Conservation (phyloP, 441 rosid genomes). For the Populus hybrid region DNA sequence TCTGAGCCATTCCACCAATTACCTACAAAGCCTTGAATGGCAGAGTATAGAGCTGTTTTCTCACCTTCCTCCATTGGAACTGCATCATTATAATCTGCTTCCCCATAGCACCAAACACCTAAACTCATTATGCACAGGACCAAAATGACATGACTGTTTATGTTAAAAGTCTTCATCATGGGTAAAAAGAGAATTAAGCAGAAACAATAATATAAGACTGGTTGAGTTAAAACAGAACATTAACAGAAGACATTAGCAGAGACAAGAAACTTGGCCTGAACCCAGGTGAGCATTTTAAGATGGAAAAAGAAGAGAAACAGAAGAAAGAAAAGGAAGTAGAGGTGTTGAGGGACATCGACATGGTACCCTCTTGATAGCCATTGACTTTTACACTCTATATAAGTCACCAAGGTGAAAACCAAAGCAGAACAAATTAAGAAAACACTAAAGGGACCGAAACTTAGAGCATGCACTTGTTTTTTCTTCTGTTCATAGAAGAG, state of each 20-base stretch:
- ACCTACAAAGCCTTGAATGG: constrained; percentile 85
- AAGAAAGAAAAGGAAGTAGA: neutral
- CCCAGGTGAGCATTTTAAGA: neutral
- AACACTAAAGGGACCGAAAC: neutral
- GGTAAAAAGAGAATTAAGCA: neutral
- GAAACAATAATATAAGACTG: neutral
- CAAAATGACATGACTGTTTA: constrained; percentile 22
- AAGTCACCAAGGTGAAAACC: neutral
- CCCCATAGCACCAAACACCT: constrained; percentile 35
- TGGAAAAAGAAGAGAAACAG: neutral
- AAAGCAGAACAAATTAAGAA: neutral
- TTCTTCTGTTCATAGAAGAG: constrained; percentile 30
- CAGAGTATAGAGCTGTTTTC: constrained; percentile 61
- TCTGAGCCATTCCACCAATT: constrained; percentile 86
- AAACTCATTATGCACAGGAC: constrained; percentile 36
- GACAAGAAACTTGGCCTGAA: neutral
- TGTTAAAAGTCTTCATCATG: constrained; percentile 25
- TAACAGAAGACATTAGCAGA: constrained; percentile 9
- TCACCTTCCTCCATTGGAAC: constrained; percentile 81
- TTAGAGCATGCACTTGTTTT: neutral
- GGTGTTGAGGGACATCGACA: neutral
- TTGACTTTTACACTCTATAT: neutral
- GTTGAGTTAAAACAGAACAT: neutral
- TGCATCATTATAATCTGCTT: constrained; percentile 35
- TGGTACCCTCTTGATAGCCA: constrained; percentile 29